Conservation (phyloP, 176 grass and related monocot genomes). For the Lolium rigidum region DNA sequence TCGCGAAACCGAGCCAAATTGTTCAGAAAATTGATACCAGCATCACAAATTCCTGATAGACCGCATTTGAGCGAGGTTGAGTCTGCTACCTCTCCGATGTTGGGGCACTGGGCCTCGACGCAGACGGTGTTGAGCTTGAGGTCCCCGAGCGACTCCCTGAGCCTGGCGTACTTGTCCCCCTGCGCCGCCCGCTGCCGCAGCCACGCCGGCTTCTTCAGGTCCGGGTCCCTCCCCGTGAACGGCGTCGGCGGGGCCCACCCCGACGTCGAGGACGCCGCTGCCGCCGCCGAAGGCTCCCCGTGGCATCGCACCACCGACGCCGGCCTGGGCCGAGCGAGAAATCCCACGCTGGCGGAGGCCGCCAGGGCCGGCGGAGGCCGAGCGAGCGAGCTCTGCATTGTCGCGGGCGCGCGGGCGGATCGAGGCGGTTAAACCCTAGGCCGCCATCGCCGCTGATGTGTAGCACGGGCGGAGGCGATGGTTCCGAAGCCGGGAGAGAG, state of each 20-base stretch:
- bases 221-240: slow-evolving; percentile 66
- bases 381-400: slow-evolving; percentile 45
- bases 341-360: background rate
- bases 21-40: background rate
- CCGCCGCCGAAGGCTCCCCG: background rate
- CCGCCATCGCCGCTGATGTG: slow-evolving; percentile 8
- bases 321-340: background rate
- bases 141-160: slow-evolving; percentile 69
- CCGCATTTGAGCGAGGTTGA: background rate
- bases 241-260: slow-evolving; percentile 60
- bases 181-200: slow-evolving; percentile 78
- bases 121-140: slow-evolving; percentile 94
- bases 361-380: slow-evolving; percentile 12
- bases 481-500: background rate
- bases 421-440: slow-evolving; percentile 23
- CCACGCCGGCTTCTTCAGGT: slow-evolving; percentile 83
- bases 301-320: slow-evolving; percentile 42
- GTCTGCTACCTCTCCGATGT: slow-evolving; percentile 82
- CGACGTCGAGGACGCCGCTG: background rate
- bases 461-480: slow-evolving; percentile 1
- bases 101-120: slow-evolving; percentile 92
- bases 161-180: slow-evolving; percentile 70
- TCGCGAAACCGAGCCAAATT: background rate
- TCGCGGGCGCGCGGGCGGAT: slow-evolving; percentile 17
- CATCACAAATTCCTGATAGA: too few relatives aligned